These are phyloP conservation scores for Boletellus ananas DNA, from an alignment of 768 basidiomycete genomes.

Conservation along the genomic window DNA sequence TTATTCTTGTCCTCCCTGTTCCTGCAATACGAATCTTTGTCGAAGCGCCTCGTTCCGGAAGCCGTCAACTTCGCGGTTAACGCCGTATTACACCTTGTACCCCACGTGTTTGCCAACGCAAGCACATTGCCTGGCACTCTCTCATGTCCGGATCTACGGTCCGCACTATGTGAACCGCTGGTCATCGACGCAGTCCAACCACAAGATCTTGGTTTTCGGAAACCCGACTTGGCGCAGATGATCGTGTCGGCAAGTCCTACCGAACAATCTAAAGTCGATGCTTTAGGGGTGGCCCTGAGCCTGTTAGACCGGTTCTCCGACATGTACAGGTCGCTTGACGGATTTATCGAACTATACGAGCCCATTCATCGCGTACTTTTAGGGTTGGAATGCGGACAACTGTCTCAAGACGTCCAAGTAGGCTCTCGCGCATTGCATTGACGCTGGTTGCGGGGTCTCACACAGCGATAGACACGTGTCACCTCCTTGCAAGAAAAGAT, in stretches of 20 bases:
- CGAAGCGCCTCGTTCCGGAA: conserved; percentile 88
- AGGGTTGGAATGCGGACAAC: conserved; percentile 41
- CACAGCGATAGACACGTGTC: conserved; percentile 43
- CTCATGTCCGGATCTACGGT: conserved; percentile 65
- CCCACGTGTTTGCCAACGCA: conserved; percentile 47
- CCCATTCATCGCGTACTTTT: conserved; percentile 63
- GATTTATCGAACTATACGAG: conserved; percentile 81
- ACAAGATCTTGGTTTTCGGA: conserved; percentile 36
- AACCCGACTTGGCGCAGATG: conserved; percentile 47
- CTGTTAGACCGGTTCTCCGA: conserved; percentile 69
- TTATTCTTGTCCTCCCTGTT: conserved; percentile 86
- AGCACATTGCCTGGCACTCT: conserved; percentile 63
- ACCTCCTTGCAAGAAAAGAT: conserved; percentile 47
- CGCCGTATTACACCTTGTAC: conserved; percentile 68
- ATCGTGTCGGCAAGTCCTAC: conserved; percentile 28
- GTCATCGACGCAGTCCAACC: conserved; percentile 40
- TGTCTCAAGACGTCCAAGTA: conserved; percentile 59
- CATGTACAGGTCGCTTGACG: conserved; percentile 71
- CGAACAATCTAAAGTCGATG: conserved; percentile 70
- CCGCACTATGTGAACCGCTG: conserved; percentile 40
- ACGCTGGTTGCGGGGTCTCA: conserved; percentile 7
- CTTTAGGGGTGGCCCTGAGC: conserved; percentile 58
- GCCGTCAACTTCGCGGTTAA: conserved; percentile 78
- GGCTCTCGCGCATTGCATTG: background rate
- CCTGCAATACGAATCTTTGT: conserved; percentile 78